Percentiles rank a stretch among this genome's conserved stretches.
These are phyloP conservation scores for Rubia peregrina DNA, from an alignment of 305 asterid species.

Conservation along the genomic window DNA sequence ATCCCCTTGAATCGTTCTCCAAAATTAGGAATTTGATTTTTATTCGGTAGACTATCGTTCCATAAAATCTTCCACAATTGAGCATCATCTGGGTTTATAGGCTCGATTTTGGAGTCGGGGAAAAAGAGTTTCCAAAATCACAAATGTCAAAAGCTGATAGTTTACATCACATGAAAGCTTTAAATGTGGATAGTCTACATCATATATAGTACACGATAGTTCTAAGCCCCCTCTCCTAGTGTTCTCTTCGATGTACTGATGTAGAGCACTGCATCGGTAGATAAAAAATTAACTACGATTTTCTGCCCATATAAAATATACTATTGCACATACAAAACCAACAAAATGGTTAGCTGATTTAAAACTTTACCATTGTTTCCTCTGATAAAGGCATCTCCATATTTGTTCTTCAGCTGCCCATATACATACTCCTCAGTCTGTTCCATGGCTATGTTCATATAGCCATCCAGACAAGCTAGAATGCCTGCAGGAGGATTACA, in stretches of 20 bases:
- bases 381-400: conserved; percentile 95
- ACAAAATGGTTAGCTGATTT: not conserved
- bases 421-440: conserved; percentile 97
- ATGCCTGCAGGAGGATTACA: conserved; percentile 41
- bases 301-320: not conserved
- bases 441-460: conserved; percentile 98
- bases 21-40: too few species aligned
- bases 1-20: too few species aligned
- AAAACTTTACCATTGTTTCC: conserved; percentile 80
- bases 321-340: not conserved
- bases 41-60: too few species aligned
- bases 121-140: not conserved
- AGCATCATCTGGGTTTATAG: too few species aligned
- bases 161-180: not conserved
- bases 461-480: conserved; percentile 95
- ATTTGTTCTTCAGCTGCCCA: conserved; percentile 92
- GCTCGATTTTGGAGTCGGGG: too few species aligned
- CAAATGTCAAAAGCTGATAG: not conserved
- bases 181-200: not conserved
- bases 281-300: not conserved
- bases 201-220: not conserved
- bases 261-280: conserved; percentile 66
- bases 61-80: too few species aligned
- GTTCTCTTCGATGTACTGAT: conserved; percentile 93
- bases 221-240: conserved; percentile 75